Evolutionary conservation across 768 basidiomycete species (phyloP), one percentile per base, ranked within the genome.

Genomic region (Pleurotus tuber-regium): DNA sequence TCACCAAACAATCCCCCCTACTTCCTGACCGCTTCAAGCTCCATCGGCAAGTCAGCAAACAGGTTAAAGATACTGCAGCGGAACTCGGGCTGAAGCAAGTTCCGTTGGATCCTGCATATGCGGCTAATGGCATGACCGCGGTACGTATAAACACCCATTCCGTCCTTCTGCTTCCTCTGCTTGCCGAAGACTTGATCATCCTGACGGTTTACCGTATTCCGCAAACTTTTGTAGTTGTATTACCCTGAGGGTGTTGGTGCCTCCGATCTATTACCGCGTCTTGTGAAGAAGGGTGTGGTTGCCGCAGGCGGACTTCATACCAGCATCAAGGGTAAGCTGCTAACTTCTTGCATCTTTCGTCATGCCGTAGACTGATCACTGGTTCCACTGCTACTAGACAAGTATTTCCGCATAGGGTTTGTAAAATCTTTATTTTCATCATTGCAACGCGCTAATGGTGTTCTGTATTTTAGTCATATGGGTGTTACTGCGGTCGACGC

Each of bases 101-200:
- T 6, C 82, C 95, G 6, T 62, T 80, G 9, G 71, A 77, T 23
- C 72, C 81, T 1, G 70, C 75, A 2, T 76, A 80, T 52, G 78
- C 87, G 14, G 95, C 97, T 2, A 96, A 95, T 63, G 95, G 96
- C 33, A 98, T 99, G 97, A 90, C 88, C 4, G 95, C 94, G 35
- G 84, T 91, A 61, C 56, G 74, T 62, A 33, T 10, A 10, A 40
- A 33, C 41, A 40, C 25, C 14, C 23, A 23, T 47, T 18, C 36
- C 39, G 49, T 25, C 9, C 10, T 46, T 36, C 12, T n/a, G n/a
- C 12, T 19, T 16, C 10, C 35, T 19, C n/a, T 38, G 35, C 35
- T 38, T 38, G n/a, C n/a, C n/a, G n/a, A n/a, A n/a, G n/a, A n/a
- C n/a, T n/a, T n/a, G n/a, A n/a, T n/a, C n/a, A n/a, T n/a, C n/a